Evolutionary conservation across 305 asterid genomes (phyloP).

Genomic region (Solanum hybrid): DNA sequence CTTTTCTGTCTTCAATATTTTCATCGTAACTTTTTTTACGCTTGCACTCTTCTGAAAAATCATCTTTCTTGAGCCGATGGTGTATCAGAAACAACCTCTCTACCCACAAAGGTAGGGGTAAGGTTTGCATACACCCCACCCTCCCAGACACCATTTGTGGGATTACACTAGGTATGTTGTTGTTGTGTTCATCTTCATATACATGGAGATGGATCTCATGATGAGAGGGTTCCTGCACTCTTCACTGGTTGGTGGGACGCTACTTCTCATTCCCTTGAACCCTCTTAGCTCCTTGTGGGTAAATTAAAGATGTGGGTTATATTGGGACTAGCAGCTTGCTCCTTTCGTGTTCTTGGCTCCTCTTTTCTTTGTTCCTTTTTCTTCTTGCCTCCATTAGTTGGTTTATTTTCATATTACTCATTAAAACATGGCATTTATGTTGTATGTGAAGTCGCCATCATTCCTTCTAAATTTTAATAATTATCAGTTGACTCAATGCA

Average conservation of each 20-base stretch:
- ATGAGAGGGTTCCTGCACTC: background rate
- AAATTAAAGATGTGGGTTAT: background rate
- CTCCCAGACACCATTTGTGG: background rate
- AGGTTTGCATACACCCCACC: background rate
- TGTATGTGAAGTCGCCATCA: background rate
- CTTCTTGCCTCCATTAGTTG: background rate
- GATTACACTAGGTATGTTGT: background rate
- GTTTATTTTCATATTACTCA: background rate
- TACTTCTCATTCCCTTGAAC: background rate
- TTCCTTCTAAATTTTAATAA: background rate
- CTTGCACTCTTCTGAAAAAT: background rate
- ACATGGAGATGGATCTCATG: background rate
- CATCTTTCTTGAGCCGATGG: background rate
- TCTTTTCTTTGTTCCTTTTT: background rate
- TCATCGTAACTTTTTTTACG: background rate
- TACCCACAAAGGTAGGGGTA: background rate
- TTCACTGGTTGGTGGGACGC: background rate
- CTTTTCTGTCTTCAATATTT: background rate
- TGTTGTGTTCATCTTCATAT: background rate
- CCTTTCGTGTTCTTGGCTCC: background rate
- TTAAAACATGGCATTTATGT: background rate
- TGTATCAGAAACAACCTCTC: background rate
- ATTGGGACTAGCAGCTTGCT: background rate
- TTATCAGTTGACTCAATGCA: slow-evolving; percentile 19
- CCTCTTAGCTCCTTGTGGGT: background rate